Base-by-base conservation (phyloP, 2,329 filamentous ascomycete genomes). In the Aureobasidium sp. region DNA sequence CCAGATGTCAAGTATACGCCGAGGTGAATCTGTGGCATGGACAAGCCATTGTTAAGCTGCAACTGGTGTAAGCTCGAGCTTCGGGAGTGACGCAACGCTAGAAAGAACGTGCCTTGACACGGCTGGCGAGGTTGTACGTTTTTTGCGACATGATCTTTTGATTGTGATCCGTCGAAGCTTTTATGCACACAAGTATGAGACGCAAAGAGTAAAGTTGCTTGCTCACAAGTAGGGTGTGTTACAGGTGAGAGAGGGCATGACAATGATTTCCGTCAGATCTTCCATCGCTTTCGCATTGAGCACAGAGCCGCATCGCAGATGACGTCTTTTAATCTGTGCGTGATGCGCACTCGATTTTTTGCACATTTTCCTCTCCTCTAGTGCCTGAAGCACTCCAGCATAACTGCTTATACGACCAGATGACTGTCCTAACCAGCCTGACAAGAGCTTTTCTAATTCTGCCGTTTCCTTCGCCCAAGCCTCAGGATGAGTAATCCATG, bases 1-100 rank as follows among this genome's bases (percentile, higher is more conserved):
- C 86, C 84, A 3, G 81, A 83, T 73, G 88, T 88, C 76, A 87
- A 79, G 75, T 91, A 92, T 12, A 91, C 83, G 5, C 88, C 88
- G 1, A 91, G 81, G 66, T 91, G 88, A 67, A 91, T 84, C 68
- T 82, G 83, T 15, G 88, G 88, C 74, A 90, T 90, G 15, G 78
- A 78, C 62, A 82, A 75, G 70, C 86, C 85, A 78, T 88, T 89
- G 68, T 83, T 74, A 62, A 88, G 81, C 79, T 85, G 66, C 51
- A 20, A 13, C 47, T 50, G 50, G 63, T 37, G 27, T 59, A 26
- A 74, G 71, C 72, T 3, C 17, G 27, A 71, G 66, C 9, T 64
- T 65, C 41, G 63, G 20, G 5, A 59, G 51, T 69, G 73, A 67
- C 71, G 64, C 66, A 46, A 44, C 29, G 7, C 55, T 15, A 20